These are phyloP conservation scores for Aspergillus floridensis DNA, from an alignment of 2,329 filamentous ascomycete species.

Conservation along the genomic window DNA sequence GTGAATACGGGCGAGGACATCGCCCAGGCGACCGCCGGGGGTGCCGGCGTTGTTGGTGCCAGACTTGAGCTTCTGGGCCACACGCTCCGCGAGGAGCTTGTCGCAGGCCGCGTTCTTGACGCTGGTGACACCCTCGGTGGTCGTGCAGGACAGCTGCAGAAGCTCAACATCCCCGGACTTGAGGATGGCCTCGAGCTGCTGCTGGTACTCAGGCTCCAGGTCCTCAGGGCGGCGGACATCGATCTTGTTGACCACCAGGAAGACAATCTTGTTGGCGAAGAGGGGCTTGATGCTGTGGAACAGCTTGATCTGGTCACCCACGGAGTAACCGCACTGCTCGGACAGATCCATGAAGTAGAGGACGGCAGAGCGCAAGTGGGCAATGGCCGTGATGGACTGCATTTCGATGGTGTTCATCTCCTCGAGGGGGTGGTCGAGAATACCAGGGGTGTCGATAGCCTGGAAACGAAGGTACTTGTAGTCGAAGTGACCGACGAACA, in stretches of 20 bases:
- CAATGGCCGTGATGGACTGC: conserved; percentile 97
- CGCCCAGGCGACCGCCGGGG: conserved; percentile 77
- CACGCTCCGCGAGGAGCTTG: conserved; percentile 84
- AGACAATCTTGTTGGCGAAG: conserved; percentile 96
- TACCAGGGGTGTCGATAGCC: conserved; percentile 97
- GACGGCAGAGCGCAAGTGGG: conserved; percentile 90
- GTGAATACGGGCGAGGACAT: conserved; percentile 91
- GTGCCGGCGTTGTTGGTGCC: conserved; percentile 76
- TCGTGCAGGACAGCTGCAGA: conserved; percentile 91
- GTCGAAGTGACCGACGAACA: conserved; percentile 97
- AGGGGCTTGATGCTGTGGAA: conserved; percentile 97
- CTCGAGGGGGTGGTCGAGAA: conserved; percentile 93
- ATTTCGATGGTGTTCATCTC: conserved; percentile 99
- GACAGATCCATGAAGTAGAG: conserved; percentile 98
- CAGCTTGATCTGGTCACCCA: conserved; percentile 86
- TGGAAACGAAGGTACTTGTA: conserved; percentile 90
- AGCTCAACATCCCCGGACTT: conserved; percentile 89
- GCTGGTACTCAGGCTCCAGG: conserved; percentile 73
- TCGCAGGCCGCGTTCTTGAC: conserved; percentile 96
- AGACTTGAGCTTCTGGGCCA: conserved; percentile 89
- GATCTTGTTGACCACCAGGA: conserved; percentile 97
- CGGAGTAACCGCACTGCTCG: conserved; percentile 93
- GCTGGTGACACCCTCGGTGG: conserved; percentile 86
- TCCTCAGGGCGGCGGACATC: conserved; percentile 87
- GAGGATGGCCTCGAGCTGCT: conserved; percentile 73